Base-by-base conservation (phyloP, 2,329 filamentous ascomycete species). In the Paraphaeosphaeria minitans region DNA sequence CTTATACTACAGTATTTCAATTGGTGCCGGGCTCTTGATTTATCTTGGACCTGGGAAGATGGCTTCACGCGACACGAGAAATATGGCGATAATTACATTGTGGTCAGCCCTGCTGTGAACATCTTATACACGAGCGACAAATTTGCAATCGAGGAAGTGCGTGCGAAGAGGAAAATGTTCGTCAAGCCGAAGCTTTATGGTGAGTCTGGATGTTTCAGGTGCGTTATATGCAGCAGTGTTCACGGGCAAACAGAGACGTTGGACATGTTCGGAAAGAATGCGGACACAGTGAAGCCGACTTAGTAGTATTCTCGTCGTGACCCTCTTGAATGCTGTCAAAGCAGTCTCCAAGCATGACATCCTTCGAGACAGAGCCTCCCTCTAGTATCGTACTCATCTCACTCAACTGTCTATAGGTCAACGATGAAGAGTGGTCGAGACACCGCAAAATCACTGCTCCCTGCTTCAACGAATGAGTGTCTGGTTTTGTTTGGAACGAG, bases 401-500 rank as follows among this genome's bases (percentile, higher is more conserved):
- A 31, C 33, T 37, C 57, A 16, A 59, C 49, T 7, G 14, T 2
- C 19, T 8, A 8, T 31, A 60, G 58, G 57, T 56, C 8, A 64
- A 63, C 24, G 58, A 54, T 27, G 75, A 71, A 24, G 71, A 76
- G 14, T 82, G 80, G 80, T 62, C 74, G n/a, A 74, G 78, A 29
- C 80, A 82, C 55, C 73, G 80, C 10, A 77, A 75, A 50, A 68
- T 81, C 22, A 78, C 75, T 3, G 75, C 77, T 4, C 71, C 77
- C 0, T 72, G 75, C 6, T 82, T 83, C 66, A 81, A 78, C 43
- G 80, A 83, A 58, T 72, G 75, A 42, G 78, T 75, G 41, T 79
- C 76, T 35, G 60, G 60, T 5, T 59, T 76, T 4, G 80, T 82
- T 2, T 91, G 87, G 77, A 76, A 77, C 14, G 86, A 90, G 68